Evolutionary conservation across 441 rosid species (phyloP), one percentile per base, ranked within the genome.

Genomic region (Gossypium schwendimanii): DNA sequence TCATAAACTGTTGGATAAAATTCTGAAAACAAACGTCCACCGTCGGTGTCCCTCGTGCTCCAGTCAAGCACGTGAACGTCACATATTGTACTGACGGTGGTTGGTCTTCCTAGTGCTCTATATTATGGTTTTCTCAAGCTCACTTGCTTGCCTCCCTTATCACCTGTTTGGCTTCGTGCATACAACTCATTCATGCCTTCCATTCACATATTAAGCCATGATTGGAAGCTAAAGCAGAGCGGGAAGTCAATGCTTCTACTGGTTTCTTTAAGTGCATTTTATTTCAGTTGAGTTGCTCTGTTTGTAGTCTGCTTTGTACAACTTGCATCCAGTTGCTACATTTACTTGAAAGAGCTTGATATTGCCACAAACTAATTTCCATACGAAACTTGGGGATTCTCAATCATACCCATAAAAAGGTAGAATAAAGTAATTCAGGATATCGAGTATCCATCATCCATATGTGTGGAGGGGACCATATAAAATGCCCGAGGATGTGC

Each of bases 1-100:
- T 9, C 88, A 82, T 20, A 83, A 81, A 15, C 17, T 87, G 86
- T 89, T 89, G 72, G 88, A 89, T 53, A 53, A 72, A 81, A 86
- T 89, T 77, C 86, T 87, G 4, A 14, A 71, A 2, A 58, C 82
- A 49, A 82, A 83, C 57, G 26, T 55, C 64, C 73, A 72, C n/a
- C 71, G 80, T n/a, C 84, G 88, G 88, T 69, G 73, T 28, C 36
- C 36, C 36, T 31, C 36, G 36, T 6, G 36, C 36, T 31, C 36
- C 6, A 31, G 36, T 31, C 7, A 31, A 31, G 36, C 36, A 31
- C 6, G 36, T 31, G 7, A 31, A 31, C 36, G 36, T 31, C 36
- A 31, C 55, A 5, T 50, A 50, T 50, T 50, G 55, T 18, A 50
- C 55, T 15, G 55, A n/a, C 21, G 4, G 14, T 5, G 55, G 6